These are phyloP conservation scores for Talaromyces marneffei DNA, from an alignment of 2,329 filamentous ascomycete genomes.

Conservation along the genomic window DNA sequence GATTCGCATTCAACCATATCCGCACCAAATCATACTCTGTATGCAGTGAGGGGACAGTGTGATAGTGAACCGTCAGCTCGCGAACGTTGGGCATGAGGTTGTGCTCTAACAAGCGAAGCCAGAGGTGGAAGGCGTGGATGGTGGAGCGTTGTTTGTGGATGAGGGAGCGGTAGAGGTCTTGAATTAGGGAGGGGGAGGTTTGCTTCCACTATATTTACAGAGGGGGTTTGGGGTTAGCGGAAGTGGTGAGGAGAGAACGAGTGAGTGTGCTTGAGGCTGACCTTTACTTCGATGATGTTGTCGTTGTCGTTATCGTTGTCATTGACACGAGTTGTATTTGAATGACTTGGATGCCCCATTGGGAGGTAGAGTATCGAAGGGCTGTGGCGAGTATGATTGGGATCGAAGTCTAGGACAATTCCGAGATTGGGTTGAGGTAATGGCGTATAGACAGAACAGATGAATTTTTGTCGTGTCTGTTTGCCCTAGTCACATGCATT, in stretches of 20 bases:
- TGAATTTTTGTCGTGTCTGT: not conserved
- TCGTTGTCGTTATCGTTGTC: not conserved
- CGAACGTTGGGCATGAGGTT: constrained; percentile 12
- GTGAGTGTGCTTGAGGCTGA: not conserved
- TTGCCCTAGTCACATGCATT: not conserved
- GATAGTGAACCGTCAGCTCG: constrained; percentile 7
- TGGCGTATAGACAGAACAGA: not conserved
- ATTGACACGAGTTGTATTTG: not conserved
- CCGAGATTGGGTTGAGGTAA: not conserved
- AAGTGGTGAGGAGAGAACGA: not conserved
- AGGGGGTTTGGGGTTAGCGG: not conserved
- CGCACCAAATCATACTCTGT: constrained; percentile 1
- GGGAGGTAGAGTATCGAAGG: not conserved
- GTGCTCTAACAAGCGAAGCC: constrained; percentile 8
- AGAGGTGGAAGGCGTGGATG: constrained; percentile 11
- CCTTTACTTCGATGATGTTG: constrained; percentile 3
- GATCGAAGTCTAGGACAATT: not conserved
- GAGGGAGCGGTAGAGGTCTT: constrained; percentile 9
- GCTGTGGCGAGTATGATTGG: not conserved
- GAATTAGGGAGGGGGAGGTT: not conserved
- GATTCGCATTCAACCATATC: constrained; percentile 3
- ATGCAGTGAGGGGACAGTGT: not conserved
- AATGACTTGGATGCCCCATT: not conserved
- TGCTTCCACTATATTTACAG: not conserved
- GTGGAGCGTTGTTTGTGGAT: constrained; percentile 1